These are phyloP conservation scores for Candida sanyaensis DNA, from an alignment of 1,139 yeast species.

Conservation along the genomic window DNA sequence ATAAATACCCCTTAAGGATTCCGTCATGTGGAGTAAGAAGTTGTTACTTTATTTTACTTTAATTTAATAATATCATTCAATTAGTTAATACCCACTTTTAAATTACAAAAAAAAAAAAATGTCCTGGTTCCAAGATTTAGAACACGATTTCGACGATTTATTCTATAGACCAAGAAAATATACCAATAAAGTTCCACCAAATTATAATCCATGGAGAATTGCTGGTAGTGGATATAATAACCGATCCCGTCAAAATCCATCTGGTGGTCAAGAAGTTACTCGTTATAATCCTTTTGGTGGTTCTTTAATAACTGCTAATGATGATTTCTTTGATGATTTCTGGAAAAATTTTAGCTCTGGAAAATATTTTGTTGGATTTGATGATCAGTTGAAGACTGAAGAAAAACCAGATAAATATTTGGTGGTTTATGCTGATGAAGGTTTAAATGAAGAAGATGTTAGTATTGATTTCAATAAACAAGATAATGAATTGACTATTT, in stretches of 20 bases:
- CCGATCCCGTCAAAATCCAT: neutral
- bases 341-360: constrained; percentile 15
- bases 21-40: no score
- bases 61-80: neutral
- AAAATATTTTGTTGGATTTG: constrained; percentile 17
- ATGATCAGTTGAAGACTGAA: constrained; percentile 23
- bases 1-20: neutral
- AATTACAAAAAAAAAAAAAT: neutral
- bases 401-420: constrained; percentile 26
- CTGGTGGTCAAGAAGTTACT: neutral
- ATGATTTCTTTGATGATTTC: constrained; percentile 14
- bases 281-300: neutral
- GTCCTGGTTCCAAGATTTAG: constrained; percentile 10
- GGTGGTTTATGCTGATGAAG: constrained; percentile 22
- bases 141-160: constrained; percentile 16
- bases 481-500: constrained; percentile 25
- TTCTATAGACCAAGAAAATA: constrained; percentile 16
- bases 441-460: constrained; percentile 23
- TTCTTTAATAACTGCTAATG: neutral
- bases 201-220: constrained; percentile 13
- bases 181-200: constrained; percentile 11
- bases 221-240: constrained; percentile 3
- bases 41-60: neutral
- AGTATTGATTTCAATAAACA: constrained; percentile 25
- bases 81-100: neutral